Conservation (phyloP, 1,284 basidiomycete species). For the Dichomitus squalens region DNA sequence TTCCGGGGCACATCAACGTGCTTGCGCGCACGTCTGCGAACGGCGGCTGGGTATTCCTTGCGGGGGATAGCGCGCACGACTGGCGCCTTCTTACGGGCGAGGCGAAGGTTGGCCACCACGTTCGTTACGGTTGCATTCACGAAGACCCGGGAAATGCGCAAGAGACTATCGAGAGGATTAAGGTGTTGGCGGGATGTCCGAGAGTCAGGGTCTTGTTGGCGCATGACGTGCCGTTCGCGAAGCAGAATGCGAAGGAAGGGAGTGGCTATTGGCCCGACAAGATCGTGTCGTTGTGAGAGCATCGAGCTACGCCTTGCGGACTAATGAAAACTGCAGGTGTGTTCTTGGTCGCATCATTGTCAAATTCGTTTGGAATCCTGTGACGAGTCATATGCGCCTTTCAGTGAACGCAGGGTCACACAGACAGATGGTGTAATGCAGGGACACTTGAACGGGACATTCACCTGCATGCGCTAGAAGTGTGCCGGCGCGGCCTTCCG, state of each 20-base stretch:
- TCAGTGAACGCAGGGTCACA: too few species aligned
- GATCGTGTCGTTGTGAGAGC: conserved; percentile 2
- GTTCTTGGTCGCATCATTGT: too few species aligned
- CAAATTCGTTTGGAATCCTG: too few species aligned
- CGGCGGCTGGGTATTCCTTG: conserved; percentile 58
- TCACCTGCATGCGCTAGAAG: neutral
- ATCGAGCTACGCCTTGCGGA: neutral
- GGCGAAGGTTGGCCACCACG: conserved; percentile 38
- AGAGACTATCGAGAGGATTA: conserved; percentile 43
- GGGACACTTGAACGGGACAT: too few species aligned
- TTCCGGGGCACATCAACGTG: conserved; percentile 53
- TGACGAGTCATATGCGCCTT: too few species aligned
- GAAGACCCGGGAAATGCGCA: conserved; percentile 43
- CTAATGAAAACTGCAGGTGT: too few species aligned
- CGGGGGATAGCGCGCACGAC: conserved; percentile 58
- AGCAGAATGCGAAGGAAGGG: conserved; percentile 43
- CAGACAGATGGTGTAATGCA: too few species aligned
- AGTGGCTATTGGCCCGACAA: conserved; percentile 44
- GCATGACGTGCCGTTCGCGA: conserved; percentile 48
- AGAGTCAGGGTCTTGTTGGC: conserved; percentile 51
- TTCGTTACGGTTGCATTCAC: conserved; percentile 42
- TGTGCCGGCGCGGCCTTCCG: neutral
- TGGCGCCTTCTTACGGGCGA: conserved; percentile 51
- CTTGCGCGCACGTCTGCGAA: conserved; percentile 56
- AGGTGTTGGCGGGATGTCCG: conserved; percentile 37